Evolutionary conservation across 169 alveolate species (phyloP), one percentile per base, ranked within the genome.

Genomic region (Cystoisospora suis): DNA sequence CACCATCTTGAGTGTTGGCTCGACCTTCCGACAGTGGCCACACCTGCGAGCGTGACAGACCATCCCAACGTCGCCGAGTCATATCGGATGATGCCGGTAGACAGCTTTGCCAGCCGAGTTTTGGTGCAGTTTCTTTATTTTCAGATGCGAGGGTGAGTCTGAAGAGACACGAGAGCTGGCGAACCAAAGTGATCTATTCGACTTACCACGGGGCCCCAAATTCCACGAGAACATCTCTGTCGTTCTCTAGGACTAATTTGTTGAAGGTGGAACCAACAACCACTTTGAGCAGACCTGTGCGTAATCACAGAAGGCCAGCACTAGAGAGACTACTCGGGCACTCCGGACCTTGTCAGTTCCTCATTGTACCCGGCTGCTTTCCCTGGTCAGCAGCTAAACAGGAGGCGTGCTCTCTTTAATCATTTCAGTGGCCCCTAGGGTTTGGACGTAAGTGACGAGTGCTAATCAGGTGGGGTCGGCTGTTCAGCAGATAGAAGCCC

Each of bases 1-100:
- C 5, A 87, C 59, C 75, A 56, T 42, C 72, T 87, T 87, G n/a
- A 70, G n/a, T 15, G 86, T 79, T 0, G 91, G 85, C 91, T 87
- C 91, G 23, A 87, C 46, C 86, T 87, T 87, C 9, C 91, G 86
- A 59, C 91, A 87, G 58, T 87, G 91, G 32, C 91, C 91, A 58
- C 91, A 87, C 91, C 91, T 87, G 83, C 38, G 20, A 23, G n/a
- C 77, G 34, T n/a, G 77, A 45, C 46, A 72, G 42, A 49, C 56
- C 34, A 20, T 77, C 12, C 36, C 36, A 44, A 45, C n/a, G 20
- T 23, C 3, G 81, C 81, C 15, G 81, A 6, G 20, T 70, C 49
- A 40, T 3, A 17, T 6, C 15, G 29, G 12, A 32, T 32, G 81
- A 34, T 3, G 81, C 81, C 42, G 40, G 49, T 32, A 23, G 49